Evolutionary conservation across 1,284 basidiomycete species (phyloP).

Genomic region (Melampsora occidentalis): DNA sequence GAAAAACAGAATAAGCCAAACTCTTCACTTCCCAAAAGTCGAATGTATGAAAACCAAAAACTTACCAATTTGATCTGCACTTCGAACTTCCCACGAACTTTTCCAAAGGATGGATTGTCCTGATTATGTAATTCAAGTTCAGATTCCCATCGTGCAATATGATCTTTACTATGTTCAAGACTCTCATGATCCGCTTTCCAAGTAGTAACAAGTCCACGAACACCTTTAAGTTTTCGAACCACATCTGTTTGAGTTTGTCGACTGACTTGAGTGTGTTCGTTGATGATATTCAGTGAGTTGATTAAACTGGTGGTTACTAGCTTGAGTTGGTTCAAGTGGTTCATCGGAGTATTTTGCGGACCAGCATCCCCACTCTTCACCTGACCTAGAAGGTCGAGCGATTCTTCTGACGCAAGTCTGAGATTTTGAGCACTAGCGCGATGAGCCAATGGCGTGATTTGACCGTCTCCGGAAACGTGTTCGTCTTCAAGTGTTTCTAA

Average conservation of each 20-base stretch:
- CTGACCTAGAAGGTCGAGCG: neutral
- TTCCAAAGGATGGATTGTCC: neutral
- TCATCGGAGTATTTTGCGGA: neutral
- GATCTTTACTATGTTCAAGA: constrained; percentile 35
- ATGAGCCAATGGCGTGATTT: constrained; percentile 23
- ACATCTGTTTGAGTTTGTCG: constrained; percentile 42
- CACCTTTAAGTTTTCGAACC: constrained; percentile 34
- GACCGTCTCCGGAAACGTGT: neutral
- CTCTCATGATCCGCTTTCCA: constrained; percentile 36
- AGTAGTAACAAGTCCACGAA: constrained; percentile 25
- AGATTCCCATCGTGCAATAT: constrained; percentile 26
- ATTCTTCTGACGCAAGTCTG: neutral
- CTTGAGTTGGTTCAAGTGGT: constrained; percentile 35
- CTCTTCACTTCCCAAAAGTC: neutral
- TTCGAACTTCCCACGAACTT: constrained; percentile 32
- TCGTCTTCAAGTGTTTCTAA: neutral
- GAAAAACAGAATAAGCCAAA: neutral
- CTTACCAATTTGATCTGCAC: constrained; percentile 39
- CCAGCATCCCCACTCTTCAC: neutral
- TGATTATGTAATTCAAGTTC: neutral
- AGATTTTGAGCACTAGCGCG: neutral
- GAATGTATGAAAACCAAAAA: neutral
- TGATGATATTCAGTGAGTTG: constrained; percentile 35
- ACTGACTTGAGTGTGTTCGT: constrained; percentile 41
- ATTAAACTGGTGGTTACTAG: constrained; percentile 34